Base-by-base conservation (phyloP, 495 filamentous ascomycete species). In the Aspergillus ostianus region DNA sequence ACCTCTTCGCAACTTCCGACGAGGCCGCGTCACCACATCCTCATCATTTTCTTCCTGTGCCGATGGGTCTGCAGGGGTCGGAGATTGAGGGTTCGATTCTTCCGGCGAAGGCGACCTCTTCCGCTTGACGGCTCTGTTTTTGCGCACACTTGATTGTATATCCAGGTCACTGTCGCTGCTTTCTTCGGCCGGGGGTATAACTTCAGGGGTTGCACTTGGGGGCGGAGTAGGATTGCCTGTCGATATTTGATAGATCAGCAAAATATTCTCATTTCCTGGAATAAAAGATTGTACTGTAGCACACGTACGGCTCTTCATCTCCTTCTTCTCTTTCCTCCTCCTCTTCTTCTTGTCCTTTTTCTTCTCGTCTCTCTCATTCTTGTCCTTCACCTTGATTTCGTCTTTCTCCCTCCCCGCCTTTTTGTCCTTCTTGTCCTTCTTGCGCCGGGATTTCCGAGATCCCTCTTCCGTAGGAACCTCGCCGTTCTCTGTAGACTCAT, bases 1-100 rank as follows among this genome's bases (percentile, higher is more conserved):
- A 55, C 64, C 71, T 55, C 70, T 67, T 58, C 73, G 70, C n/a
- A 70, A 53, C 58, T 70, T 74, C 36, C 73, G 71, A 45, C 66
- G 70, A 9, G 70, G 67, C 9, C 61, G 66, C 19, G 69, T 55
- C 9, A 61, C 57, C 15, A 72, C 53, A 9, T 70, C 68, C 18
- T 53, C 67, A 48, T 73, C 72, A 32, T 69, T 73, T 13, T 69
- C 68, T 21, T 59, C 58, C 21, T 59, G 66, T 26, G 27, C 52
- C n/a, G 32, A 52, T 17, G 19, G 57, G 10, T 41, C 56, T 30
- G 48, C 53, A 18, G 15, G 29, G 7, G 50, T 32, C 36, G 53
- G 27, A 5, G 47, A 49, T 18, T 51, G 32, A 12, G 36, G 45
- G 29, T 41, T 23, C n/a, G 51, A 12, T 0, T 8, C 29, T 23